Base-by-base conservation (phyloP, 148 eudicot species). In the Agrostemma githago region DNA sequence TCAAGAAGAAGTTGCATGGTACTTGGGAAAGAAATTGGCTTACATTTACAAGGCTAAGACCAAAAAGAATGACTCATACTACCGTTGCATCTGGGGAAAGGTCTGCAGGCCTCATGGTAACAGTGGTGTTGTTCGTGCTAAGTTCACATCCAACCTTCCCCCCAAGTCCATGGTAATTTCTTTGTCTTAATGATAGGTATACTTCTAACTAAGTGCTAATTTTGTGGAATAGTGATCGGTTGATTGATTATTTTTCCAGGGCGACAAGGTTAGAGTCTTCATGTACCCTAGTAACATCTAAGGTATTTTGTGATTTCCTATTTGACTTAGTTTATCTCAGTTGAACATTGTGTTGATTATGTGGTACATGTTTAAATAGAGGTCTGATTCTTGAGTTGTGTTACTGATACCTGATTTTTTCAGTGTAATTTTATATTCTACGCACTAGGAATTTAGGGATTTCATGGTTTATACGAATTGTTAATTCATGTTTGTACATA, bases 1-100 rank as follows among this genome's bases (percentile, higher is more conserved):
- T 21, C 84, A 86, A 42, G 97, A 91, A 65, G 97, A 91, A 67
- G 97, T 91, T 2, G 66, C 82, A 1, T 91, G 97, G 97, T 91
- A 91, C 77, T 76, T 75, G 21, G 97, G 97, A 38, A 91, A 91
- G 84, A 83, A 80, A 21, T 60, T 91, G 83, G 97, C 91, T 17
- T 91, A 91, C 83, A 83, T 91, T 41, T 91, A 91, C 89, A 91
- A 89, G 80, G 97, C 97, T 4, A 85, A 86, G 64, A 89, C 85
- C 9, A 91, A 91, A 92, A 84, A 81, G 84, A 76, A 84, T 8
- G 84, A 87, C 5, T 84, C 93, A 0, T 88, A 89, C 69, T 91
- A 89, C 74, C 90, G 97, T 14, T 91, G 97, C 85, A 91, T 91
- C 83, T 91, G 97, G 97, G 97, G 97, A 3, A 89, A 91, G 80